These are phyloP conservation scores for Boletus rubropictus DNA, from an alignment of 768 basidiomycete genomes.

Conservation along the genomic window DNA sequence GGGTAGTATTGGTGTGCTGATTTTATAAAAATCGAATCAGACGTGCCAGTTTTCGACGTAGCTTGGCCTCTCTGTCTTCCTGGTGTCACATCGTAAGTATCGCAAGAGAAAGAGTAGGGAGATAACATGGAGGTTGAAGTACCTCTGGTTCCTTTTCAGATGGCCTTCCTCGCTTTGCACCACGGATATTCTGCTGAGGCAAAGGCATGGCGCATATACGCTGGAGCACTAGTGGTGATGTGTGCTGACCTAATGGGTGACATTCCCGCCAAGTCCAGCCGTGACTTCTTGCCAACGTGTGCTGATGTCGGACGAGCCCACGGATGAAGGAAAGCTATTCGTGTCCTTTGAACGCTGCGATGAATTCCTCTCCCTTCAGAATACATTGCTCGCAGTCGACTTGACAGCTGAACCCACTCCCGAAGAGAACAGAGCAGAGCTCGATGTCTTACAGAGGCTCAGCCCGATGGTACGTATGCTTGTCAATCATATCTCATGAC, in stretches of 20 bases:
- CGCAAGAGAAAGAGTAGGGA: neutral
- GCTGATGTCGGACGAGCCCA: constrained; percentile 35
- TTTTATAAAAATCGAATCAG: constrained; percentile 7
- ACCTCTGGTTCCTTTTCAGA: constrained; percentile 32
- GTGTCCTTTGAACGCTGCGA: constrained; percentile 56
- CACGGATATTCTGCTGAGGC: constrained; percentile 9
- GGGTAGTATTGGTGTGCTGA: constrained; percentile 7
- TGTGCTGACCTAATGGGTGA: constrained; percentile 24
- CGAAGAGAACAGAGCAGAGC: constrained; percentile 43
- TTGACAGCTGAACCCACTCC: constrained; percentile 38
- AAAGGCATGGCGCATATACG: constrained; percentile 4
- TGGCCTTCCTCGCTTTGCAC: constrained; percentile 43
- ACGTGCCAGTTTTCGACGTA: constrained; percentile 55
- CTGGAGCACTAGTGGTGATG: neutral
- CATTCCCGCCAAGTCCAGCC: neutral
- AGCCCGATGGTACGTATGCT: constrained; percentile 44
- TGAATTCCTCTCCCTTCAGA: constrained; percentile 53
- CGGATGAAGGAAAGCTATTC: constrained; percentile 41
- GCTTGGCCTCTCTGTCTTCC: constrained; percentile 39
- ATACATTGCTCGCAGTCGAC: constrained; percentile 44
- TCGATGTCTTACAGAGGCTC: constrained; percentile 38
- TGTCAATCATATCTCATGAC: constrained; percentile 1
- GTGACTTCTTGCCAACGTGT: neutral
- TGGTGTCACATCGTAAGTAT: constrained; percentile 13
- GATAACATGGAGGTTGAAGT: neutral